Base-by-base conservation (phyloP, 139 green algal genomes). In the Chlorokybus atmophyticus region DNA sequence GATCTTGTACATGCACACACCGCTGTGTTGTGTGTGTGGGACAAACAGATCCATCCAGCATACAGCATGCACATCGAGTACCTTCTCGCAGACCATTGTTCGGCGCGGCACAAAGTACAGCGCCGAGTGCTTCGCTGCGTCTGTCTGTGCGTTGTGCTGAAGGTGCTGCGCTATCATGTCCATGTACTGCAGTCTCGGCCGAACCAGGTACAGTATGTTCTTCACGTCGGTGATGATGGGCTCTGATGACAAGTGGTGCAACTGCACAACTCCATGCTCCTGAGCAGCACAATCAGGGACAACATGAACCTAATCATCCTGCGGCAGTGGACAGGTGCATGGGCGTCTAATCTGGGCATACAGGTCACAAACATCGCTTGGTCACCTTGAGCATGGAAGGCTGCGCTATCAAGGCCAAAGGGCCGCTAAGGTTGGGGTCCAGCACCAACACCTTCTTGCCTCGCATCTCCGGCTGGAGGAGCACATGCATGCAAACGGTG, bases 371-470 rank as follows among this genome's bases (percentile, higher is more conserved):
- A n/a, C n/a, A n/a, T n/a, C n/a, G n/a, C n/a, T n/a, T n/a, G n/a
- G n/a, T n/a, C n/a, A 66, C 67, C 30, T 85, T 80, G 3, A 95
- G 74, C 14, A 87, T 61, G 17, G 79, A 67, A 0, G 83, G 64
- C 2, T 83, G 67, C 5, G 82, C 83, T 23, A 95, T 68, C 17
- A 91, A 64, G 4, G 75, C 64, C 29, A 95, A 73, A 2, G 85
- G 79, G 1, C 79, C 75, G 32, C 63, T 82, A 29, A 94, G 59
- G 1, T 60, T 64, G 0, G 76, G 70, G 59, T 95, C 87, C 25
- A 95, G 71, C 14, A 95, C 67, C 32, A 95, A 67, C 2, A 77
- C 75, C 70, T 95, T 95, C 25, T 35, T 64, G 3, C 56, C 56
- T 8, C 40, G 23, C 55, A 67, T 40, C 62, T 44, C 10, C 14